A percentile compares a stretch with the other conserved stretches of the same genome.
Evolutionary conservation across 2,329 filamentous ascomycete species (phyloP).

Genomic region (Westerdykella sp.): DNA sequence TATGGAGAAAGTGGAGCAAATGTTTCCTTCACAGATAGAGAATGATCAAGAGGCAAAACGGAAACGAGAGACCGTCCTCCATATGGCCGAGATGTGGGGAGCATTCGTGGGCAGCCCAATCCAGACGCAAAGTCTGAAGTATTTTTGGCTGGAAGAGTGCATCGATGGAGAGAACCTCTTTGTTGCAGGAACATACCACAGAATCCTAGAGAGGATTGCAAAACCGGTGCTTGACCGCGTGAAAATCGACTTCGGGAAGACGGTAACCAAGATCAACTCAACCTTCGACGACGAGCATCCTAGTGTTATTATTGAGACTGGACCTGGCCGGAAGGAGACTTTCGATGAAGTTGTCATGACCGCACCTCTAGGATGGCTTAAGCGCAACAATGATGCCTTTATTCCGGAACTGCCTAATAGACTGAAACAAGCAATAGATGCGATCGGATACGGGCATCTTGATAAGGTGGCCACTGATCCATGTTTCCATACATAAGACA

Average conservation of each 20-base stretch:
- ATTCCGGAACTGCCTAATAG: conserved; percentile 53
- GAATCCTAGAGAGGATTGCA: conserved; percentile 55
- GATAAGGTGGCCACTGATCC: conserved; percentile 52
- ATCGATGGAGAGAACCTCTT: conserved; percentile 65
- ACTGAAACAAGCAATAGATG: conserved; percentile 55
- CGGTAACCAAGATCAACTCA: conserved; percentile 41
- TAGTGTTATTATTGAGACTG: conserved; percentile 39
- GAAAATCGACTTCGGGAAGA: conserved; percentile 46
- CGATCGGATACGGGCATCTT: conserved; percentile 62
- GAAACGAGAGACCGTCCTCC: conserved; percentile 46
- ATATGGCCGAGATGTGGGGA: conserved; percentile 62
- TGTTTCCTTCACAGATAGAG: conserved; percentile 33
- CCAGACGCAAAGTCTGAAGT: conserved; percentile 62
- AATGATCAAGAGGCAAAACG: conserved; percentile 34
- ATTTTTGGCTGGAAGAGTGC: conserved; percentile 72
- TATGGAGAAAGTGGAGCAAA: conserved; percentile 42
- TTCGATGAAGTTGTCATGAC: conserved; percentile 68
- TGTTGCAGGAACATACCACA: conserved; percentile 55
- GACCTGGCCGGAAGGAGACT: conserved; percentile 41
- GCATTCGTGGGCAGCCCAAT: conserved; percentile 63
- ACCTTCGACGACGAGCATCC: conserved; percentile 11
- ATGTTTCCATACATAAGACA: conserved; percentile 18
- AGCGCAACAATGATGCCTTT: conserved; percentile 44
- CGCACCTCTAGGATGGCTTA: conserved; percentile 55
- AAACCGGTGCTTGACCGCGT: conserved; percentile 52